Conservation (phyloP, 768 basidiomycete genomes). For the Tylopilus plumbeoviolaceoides region DNA sequence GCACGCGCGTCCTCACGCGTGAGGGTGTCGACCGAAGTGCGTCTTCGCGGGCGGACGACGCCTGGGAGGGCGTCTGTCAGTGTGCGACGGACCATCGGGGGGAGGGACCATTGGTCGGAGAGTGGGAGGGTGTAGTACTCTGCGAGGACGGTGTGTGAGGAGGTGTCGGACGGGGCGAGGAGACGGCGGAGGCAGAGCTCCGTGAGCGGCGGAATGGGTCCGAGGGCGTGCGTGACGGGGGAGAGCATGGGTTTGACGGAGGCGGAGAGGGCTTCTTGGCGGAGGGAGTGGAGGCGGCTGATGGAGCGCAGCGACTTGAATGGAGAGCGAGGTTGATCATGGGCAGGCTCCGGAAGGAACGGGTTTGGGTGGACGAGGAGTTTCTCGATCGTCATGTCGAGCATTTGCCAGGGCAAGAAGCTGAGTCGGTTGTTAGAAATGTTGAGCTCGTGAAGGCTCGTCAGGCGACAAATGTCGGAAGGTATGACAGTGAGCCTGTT, state of each 20-base stretch:
- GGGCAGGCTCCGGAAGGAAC: slow-evolving; percentile 38
- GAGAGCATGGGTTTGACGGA: slow-evolving; percentile 16
- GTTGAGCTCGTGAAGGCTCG: slow-evolving; percentile 55
- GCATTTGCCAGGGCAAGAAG: slow-evolving; percentile 64
- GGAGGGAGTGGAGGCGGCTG: slow-evolving; percentile 7
- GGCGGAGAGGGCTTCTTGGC: neutral
- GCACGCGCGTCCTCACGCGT: neutral
- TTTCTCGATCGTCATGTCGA: slow-evolving; percentile 47
- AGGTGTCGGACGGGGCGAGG: slow-evolving; percentile 23
- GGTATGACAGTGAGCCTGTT: slow-evolving; percentile 58
- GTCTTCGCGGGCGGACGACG: slow-evolving; percentile 24
- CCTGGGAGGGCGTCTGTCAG: slow-evolving; percentile 29
- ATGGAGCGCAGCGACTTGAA: slow-evolving; percentile 13
- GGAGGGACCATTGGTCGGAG: slow-evolving; percentile 26
- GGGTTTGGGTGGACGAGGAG: slow-evolving; percentile 58
- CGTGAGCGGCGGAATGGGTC: slow-evolving; percentile 27
- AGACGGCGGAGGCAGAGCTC: slow-evolving; percentile 39
- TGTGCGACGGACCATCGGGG: slow-evolving; percentile 20
- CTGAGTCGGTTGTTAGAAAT: slow-evolving; percentile 53
- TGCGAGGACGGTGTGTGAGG: slow-evolving; percentile 14
- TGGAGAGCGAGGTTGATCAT: neutral
- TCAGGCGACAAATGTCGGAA: slow-evolving; percentile 55
- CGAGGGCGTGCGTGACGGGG: slow-evolving; percentile 17
- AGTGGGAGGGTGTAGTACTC: slow-evolving; percentile 31
- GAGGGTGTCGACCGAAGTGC: slow-evolving; percentile 10